phyloP scores from a whole-genome alignment of 495 filamentous ascomycete genomes.

The Poronia punctata region DNA sequence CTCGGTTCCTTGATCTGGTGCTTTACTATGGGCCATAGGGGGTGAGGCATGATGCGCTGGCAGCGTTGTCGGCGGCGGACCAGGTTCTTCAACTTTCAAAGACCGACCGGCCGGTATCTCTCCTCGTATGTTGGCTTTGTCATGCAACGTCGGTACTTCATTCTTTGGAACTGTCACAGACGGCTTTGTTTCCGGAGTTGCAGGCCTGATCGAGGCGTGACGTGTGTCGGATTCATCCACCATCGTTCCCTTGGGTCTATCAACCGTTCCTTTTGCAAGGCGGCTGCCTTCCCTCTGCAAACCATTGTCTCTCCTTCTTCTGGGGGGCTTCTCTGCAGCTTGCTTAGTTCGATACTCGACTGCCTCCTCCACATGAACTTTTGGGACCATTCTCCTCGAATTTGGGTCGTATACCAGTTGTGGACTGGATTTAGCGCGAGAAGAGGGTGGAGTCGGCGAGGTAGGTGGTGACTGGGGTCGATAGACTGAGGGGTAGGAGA shows the following conservation, averaged over 20 bases:
- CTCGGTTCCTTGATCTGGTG: no score
- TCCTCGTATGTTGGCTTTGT: no score
- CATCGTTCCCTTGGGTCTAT: conserved; percentile 24
- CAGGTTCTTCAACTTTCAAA: no score
- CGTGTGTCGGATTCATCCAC: conserved; percentile 30
- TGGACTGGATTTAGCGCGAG: conserved; percentile 23
- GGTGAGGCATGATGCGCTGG: no score
- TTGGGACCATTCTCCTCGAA: conserved; percentile 47
- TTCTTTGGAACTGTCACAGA: no score
- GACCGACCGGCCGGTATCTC: no score
- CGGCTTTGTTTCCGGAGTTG: no score
- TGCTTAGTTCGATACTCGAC: conserved; percentile 37
- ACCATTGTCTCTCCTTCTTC: conserved; percentile 44
- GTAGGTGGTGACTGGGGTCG: conserved; percentile 35
- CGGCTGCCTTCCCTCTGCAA: conserved; percentile 25
- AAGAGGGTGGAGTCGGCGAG: conserved; percentile 30
- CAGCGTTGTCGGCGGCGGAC: no score
- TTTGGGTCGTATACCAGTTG: conserved; percentile 51
- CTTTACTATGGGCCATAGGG: no score
- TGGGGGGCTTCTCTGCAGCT: conserved; percentile 42
- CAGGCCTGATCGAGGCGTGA: no score
- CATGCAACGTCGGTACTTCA: no score
- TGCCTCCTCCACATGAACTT: conserved; percentile 22
- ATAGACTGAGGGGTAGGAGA: conserved; percentile 62
- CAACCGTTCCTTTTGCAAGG: conserved; percentile 30